Base-by-base conservation (phyloP, 169 alveolate genomes). In the Babesia divergens region DNA sequence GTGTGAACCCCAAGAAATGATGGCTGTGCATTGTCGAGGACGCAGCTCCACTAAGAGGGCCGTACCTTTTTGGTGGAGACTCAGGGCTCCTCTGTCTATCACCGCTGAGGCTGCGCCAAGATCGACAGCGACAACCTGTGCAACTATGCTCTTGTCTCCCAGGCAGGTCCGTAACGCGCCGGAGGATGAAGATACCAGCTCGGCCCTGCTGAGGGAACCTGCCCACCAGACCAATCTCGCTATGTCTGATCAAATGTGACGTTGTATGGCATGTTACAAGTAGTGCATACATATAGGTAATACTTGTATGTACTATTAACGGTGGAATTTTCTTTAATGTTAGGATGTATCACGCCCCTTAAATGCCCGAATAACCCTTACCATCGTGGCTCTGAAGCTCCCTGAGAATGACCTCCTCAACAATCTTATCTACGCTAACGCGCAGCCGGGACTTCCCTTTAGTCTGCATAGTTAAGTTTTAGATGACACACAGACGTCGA, bases 171-270 rank as follows among this genome's bases (percentile, higher is more conserved):
- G 40, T 13, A 16, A 6, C 37, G 54, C 37, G 4, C 47, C 18
- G 14, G 77, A 34, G 47, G 34, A 11, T 3, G 24, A 20, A 50
- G 29, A 13, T 14, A 37, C 43, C 18, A 54, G 44, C 24, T 28
- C 77, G 4, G 53, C 34, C 44, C 67, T 66, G 53, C 24, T 54
- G 59, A 66, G 38, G 28, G 53, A 0, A 28, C 77, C 35, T 9
- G 77, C 77, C 65, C 65, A 66, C 66, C 65, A 66, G 32, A 66
- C 22, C 29, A 66, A 18, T 20, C 54, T 7, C 32, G 43, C 67
- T 20, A 66, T 66, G 20, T 66, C 77, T 66, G 67, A 1, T 26
- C 9, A 3, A 6, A 32, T 8, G 31, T 35, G n/a, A n/a, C n/a
- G n/a, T n/a, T n/a, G n/a, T n/a, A n/a, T n/a, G n/a, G n/a, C n/a